Percentiles rank a stretch among this genome's conserved stretches.
Evolutionary conservation across 2,329 filamentous ascomycete species (phyloP).

Genomic region (Sarocladiaceae sp.): DNA sequence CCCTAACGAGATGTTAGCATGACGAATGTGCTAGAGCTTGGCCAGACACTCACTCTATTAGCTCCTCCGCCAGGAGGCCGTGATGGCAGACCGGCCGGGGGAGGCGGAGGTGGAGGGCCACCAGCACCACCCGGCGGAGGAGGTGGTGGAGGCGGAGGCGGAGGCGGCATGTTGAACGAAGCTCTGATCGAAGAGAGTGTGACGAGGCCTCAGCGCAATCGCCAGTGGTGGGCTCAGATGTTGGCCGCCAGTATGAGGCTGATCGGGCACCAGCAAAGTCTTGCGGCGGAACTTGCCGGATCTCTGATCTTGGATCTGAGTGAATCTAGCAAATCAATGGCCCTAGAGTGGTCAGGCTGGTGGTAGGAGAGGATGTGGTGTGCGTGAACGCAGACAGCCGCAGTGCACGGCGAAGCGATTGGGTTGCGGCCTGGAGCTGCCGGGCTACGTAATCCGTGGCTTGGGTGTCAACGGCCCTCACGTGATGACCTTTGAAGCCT

Average conservation of each 20-base stretch:
- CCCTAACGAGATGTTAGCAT: constrained; percentile 46
- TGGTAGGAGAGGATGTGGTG: background rate
- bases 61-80: constrained; percentile 49
- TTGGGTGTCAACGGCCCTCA: no score
- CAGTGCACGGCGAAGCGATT: background rate
- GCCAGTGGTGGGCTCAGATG: background rate
- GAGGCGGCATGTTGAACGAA: constrained; percentile 35
- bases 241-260: background rate
- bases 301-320: background rate
- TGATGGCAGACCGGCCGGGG: constrained; percentile 46
- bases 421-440: constrained; percentile 1
- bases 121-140: constrained; percentile 57
- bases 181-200: background rate
- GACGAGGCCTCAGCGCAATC: background rate
- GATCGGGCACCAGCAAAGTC: background rate
- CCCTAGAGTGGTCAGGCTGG: background rate
- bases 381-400: background rate
- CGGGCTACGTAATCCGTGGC: background rate
- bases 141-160: constrained; percentile 68
- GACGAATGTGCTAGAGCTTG: background rate
- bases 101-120: constrained; percentile 59
- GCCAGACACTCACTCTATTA: constrained; percentile 53
- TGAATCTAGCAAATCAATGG: background rate
- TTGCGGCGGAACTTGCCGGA: background rate
- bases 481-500: no score